These are phyloP conservation scores for Pseudogymnoascus pannorum DNA, from an alignment of 2,329 filamentous ascomycete genomes.

Conservation along the genomic window DNA sequence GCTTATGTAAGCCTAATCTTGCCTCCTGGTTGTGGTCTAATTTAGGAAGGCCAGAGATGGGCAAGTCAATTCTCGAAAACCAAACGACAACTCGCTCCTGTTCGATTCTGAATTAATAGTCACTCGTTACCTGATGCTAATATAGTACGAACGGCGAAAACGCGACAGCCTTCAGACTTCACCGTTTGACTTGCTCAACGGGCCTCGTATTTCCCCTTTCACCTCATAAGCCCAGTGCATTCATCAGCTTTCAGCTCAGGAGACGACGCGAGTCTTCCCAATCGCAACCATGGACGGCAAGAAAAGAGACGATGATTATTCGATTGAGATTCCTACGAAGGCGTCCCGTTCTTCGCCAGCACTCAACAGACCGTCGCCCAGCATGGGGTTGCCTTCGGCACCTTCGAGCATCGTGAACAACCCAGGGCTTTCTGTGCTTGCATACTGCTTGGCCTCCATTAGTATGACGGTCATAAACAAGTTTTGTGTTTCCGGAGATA, in stretches of 20 bases:
- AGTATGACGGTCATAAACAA: slow-evolving; percentile 99
- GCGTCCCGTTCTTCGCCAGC: slow-evolving; percentile 42
- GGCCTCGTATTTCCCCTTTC: slow-evolving; percentile 1
- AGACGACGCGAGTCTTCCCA: not conserved
- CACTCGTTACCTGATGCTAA: not conserved
- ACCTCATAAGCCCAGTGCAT: not conserved
- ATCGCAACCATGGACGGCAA: slow-evolving; percentile 67
- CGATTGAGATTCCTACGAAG: slow-evolving; percentile 56
- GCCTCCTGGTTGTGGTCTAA: slow-evolving; percentile 6
- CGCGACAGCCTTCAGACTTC: slow-evolving; percentile 5
- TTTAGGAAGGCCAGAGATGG: slow-evolving; percentile 7
- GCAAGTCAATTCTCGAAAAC: slow-evolving; percentile 5
- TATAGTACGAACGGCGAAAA: not conserved
- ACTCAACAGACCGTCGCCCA: slow-evolving; percentile 30
- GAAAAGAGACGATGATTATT: slow-evolving; percentile 75
- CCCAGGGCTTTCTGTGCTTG: slow-evolving; percentile 70
- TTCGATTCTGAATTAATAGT: not conserved
- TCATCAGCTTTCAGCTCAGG: not conserved
- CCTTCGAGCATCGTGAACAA: slow-evolving; percentile 55
- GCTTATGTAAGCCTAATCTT: slow-evolving; percentile 8
- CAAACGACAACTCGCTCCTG: slow-evolving; percentile 1
- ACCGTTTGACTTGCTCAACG: not conserved
- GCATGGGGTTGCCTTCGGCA: slow-evolving; percentile 28
- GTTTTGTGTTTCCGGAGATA: slow-evolving; percentile 83
- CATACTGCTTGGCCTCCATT: slow-evolving; percentile 94